Conservation (phyloP, 306 rosid species). For the Prunus salicina region DNA sequence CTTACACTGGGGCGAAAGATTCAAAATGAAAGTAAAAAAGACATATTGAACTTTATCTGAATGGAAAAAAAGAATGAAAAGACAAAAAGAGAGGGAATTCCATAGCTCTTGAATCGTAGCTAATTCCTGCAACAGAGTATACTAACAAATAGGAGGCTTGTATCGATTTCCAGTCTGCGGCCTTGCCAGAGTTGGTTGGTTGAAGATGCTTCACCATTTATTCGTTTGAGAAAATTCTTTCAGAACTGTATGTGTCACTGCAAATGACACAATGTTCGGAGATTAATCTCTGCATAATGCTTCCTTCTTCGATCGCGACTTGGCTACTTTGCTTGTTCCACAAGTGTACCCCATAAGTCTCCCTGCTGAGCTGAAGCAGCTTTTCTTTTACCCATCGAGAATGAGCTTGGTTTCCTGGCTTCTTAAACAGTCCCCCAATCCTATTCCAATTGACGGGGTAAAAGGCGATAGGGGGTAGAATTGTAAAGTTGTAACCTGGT, state of each 20-base stretch:
- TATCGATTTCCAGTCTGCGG: background rate
- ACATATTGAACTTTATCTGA: background rate
- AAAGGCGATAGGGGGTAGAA: slow-evolving; percentile 57
- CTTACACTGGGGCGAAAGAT: background rate
- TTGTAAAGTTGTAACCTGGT: slow-evolving; percentile 38
- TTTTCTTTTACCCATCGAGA: slow-evolving; percentile 54
- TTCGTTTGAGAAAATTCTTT: background rate
- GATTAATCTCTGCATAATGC: slow-evolving; percentile 50
- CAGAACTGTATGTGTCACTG: slow-evolving; percentile 22
- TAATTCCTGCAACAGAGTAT: background rate
- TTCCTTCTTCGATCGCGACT: slow-evolving; percentile 60
- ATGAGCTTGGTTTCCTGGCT: slow-evolving; percentile 32
- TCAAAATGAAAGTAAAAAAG: background rate
- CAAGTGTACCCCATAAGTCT: slow-evolving; percentile 64
- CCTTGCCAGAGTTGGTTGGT: background rate
- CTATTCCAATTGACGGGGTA: slow-evolving; percentile 63
- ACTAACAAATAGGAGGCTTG: background rate
- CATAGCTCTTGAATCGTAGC: background rate
- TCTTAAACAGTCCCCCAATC: slow-evolving; percentile 46
- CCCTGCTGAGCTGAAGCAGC: slow-evolving; percentile 42
- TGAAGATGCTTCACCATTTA: slow-evolving; percentile 13
- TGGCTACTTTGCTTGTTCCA: slow-evolving; percentile 73
- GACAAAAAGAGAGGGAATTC: background rate
- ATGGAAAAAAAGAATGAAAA: background rate
- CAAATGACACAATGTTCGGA: slow-evolving; percentile 54